A percentile compares a stretch with the other conserved stretches of the same genome.
Conservation (phyloP, 345 rosid genomes). For the Chamaenerion angustifolium region DNA sequence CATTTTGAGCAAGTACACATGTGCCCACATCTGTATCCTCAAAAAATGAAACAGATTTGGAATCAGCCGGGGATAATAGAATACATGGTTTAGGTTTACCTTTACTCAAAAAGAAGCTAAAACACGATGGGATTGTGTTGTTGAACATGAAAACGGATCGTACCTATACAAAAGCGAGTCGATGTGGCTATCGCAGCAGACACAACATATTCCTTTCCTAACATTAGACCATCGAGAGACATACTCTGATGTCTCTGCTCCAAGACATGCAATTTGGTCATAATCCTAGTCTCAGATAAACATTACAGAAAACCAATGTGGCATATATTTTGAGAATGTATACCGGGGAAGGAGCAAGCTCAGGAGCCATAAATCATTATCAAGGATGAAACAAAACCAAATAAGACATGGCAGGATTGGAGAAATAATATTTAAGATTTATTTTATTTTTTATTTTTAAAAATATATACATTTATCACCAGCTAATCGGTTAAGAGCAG, state of each 20-base stretch:
- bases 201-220: constrained; percentile 89
- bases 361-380: no score
- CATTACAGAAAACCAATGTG: background rate
- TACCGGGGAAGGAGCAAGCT: no score
- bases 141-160: background rate
- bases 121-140: no score
- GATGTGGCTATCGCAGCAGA: constrained; percentile 90
- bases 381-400: no score
- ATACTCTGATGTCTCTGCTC: constrained; percentile 68
- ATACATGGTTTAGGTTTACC: no score
- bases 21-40: constrained; percentile 76
- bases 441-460: no score
- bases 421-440: no score
- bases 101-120: no score
- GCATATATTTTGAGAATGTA: no score
- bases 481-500: constrained; percentile 71
- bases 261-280: constrained; percentile 28
- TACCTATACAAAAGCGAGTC: constrained; percentile 95
- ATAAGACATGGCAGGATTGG: no score
- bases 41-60: background rate
- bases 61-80: background rate
- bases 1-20: constrained; percentile 98
- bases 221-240: constrained; percentile 93
- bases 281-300: background rate
- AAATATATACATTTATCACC: constrained; percentile 56